Evolutionary conservation across 2,329 filamentous ascomycete genomes (phyloP), one percentile per base, ranked within the genome.

Genomic region (Scortechinia acanthostroma): DNA sequence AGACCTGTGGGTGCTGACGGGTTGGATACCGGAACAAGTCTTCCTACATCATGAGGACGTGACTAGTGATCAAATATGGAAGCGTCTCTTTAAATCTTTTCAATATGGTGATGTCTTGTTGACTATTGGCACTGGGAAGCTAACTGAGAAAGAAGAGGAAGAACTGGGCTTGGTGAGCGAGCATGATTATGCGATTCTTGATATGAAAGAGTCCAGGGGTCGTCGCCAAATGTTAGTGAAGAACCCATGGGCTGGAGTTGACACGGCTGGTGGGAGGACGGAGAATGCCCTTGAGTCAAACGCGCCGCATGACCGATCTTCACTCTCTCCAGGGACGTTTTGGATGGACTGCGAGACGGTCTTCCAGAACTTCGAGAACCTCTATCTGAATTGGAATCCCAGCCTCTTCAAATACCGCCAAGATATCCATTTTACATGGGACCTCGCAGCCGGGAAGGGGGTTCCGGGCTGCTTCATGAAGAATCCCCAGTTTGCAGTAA

Each of bases 371-470:
- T 98, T 96, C 51, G 90, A 97, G 59, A 95, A 91, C 16, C 79
- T 98, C 52, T 98, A 97, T 61, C 72, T 98, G 45, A 98, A 97
- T 64, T 98, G 93, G 93, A 96, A 95, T 52, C 91, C 93, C 0
- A 75, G 77, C 1, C 70, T 95, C 1, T 98, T 98, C 63, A 70
- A 70, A 2, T 69, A 86, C 58, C 82, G 91, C 5, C 84, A 95
- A 60, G 91, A 98, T 55, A 80, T 91, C 46, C 93, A 98, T 63
- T 95, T 97, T 57, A 73, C 74, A 2, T 98, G 93, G 93, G 74
- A 83, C 2, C 65, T 80, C 25, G 66, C 73, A 17, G 60, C 59
- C 22, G 59, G 63, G 35, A 70, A 65, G 33, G 35, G 35, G 17
- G 65, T 74, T 51, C 62, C 71, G 5, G 67, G 70, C n/a, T 80